Base-by-base conservation (phyloP, 176 grass and related monocot genomes). In the Eragrostis curvula region DNA sequence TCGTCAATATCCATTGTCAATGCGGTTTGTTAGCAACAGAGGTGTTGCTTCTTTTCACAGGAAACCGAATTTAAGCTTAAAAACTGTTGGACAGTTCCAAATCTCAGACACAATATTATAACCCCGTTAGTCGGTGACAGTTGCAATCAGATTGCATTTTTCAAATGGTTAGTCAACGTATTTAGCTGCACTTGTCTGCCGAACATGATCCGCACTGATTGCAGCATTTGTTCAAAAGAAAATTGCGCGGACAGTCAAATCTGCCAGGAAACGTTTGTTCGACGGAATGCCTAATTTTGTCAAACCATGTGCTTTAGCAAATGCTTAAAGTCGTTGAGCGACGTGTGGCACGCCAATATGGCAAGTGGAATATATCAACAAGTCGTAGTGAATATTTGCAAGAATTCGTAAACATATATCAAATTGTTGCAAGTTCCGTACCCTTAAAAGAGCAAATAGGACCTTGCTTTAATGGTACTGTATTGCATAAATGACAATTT, bases 131-230 rank as follows among this genome's bases (percentile, higher is more conserved):
- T 58, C 57, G 73, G 83, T 58, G 73, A 77, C 57, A 41, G 66
- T 72, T 77, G 48, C 58, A 40, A 82, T 20, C 28, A 32, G 46
- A 66, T 59, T 61, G 77, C 27, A 14, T 45, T 30, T 63, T 40
- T 25, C n/a, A 66, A 30, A 66, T 66, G 17, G 11, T 78, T 90
- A 29, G 88, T 90, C 88, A 82, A 83, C 67, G 67, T 32, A 41
- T 66, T 73, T 73, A 64, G 61, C 28, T 41, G 58, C 47, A 20
- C 30, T 29, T 82, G 30, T 56, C 53, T 36, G 57, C 49, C 63
- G 46, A 56, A 68, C 73, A 73, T 58, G 21, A 36, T 79, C 87
- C 44, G 21, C 87, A 17, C 11, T 43, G 71, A 42, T 77, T 85
- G 66, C 66, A 43, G 18, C 78, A 29, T 70, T 40, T 43, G n/a